Conservation (phyloP, 2,329 filamentous ascomycete species). For the Botrytis sinoallii region DNA sequence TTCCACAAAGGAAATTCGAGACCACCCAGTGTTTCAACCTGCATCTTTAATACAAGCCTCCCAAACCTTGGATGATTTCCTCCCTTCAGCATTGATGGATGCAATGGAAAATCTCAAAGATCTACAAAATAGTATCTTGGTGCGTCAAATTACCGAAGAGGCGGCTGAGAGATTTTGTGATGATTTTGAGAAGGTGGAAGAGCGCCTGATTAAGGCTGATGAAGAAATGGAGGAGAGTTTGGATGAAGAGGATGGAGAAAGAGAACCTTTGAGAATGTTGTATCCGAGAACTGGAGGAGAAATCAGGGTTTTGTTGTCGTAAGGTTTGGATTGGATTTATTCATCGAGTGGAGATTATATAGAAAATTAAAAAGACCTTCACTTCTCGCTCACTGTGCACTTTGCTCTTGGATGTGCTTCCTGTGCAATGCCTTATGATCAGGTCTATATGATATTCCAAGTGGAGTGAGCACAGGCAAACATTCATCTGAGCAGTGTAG, state of each 20-base stretch:
- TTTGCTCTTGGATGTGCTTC: neutral
- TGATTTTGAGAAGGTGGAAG: conserved; percentile 73
- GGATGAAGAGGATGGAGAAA: conserved; percentile 29
- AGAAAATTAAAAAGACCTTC: neutral
- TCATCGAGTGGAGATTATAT: neutral
- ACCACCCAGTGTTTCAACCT: conserved; percentile 59
- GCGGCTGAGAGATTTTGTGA: conserved; percentile 81
- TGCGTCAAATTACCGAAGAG: conserved; percentile 73
- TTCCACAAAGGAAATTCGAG: conserved; percentile 38
- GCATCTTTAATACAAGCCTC: conserved; percentile 63
- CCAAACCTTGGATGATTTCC: conserved; percentile 80
- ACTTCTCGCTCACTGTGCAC: neutral
- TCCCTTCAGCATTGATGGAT: conserved; percentile 91
- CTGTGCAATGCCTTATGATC: neutral
- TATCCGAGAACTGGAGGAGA: conserved; percentile 39
- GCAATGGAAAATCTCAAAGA: conserved; percentile 76
- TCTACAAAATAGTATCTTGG: conserved; percentile 68
- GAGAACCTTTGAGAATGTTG: conserved; percentile 32
- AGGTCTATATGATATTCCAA: neutral
- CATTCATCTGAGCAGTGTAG: neutral
- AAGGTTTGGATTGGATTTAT: neutral
- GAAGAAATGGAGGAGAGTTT: conserved; percentile 40
- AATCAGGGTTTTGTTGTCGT: conserved; percentile 38
- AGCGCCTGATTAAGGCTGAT: conserved; percentile 57
- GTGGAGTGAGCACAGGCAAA: neutral